Evolutionary conservation across 2,329 filamentous ascomycete genomes (phyloP).

Genomic region (Fusarium buxicola): DNA sequence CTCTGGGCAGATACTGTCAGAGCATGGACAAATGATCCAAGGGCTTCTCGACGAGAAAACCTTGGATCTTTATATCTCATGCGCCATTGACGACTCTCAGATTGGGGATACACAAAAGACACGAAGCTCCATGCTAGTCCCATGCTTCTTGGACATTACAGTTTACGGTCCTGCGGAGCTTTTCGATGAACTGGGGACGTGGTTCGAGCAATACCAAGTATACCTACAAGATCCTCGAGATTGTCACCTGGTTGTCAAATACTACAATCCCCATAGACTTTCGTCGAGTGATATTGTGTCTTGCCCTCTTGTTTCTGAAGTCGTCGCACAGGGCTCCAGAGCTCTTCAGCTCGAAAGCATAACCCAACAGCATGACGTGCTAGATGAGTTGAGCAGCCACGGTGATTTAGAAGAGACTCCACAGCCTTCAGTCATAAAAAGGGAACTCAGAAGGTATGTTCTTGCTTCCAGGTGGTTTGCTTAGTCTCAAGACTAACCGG

Average conservation of each 20-base stretch:
- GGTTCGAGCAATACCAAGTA: constrained; percentile 47
- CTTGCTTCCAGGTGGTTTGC: no score
- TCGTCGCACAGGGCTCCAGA: background rate
- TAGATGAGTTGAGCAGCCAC: constrained; percentile 43
- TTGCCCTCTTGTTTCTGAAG: constrained; percentile 5
- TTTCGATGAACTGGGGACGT: constrained; percentile 46
- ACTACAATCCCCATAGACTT: constrained; percentile 53
- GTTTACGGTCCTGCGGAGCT: constrained; percentile 47
- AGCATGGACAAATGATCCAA: constrained; percentile 25
- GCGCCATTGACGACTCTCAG: background rate
- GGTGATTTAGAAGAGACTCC: constrained; percentile 45
- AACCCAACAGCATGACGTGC: constrained; percentile 29
- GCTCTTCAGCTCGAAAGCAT: constrained; percentile 12
- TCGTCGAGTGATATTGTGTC: constrained; percentile 22
- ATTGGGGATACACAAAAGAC: background rate
- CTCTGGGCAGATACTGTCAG: background rate
- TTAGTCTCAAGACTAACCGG: background rate
- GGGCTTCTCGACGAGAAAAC: constrained; percentile 24
- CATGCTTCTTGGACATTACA: constrained; percentile 36
- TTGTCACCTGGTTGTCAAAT: constrained; percentile 45
- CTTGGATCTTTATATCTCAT: constrained; percentile 4
- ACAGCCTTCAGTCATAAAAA: constrained; percentile 44
- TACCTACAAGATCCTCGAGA: constrained; percentile 51
- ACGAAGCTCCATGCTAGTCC: rapidly evolving
- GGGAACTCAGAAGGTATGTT: constrained; percentile 41